Percentiles rank a stretch among this genome's conserved stretches.
Conservation (phyloP, 1,284 basidiomycete species). For the Rhodofomes roseus region DNA sequence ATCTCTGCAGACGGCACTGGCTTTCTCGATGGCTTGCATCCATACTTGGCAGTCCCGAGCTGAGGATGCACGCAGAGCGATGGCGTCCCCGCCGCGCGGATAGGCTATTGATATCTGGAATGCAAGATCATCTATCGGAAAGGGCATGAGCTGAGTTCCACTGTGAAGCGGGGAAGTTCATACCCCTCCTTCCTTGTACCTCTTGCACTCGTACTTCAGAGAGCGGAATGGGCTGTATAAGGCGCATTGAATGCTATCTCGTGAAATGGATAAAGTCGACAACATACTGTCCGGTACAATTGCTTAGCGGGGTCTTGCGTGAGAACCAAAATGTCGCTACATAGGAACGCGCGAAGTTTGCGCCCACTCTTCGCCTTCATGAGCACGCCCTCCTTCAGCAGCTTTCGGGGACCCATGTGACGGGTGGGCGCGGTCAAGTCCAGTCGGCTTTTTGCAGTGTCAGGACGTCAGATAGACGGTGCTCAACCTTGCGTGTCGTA, state of each 20-base stretch:
- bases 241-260: neutral
- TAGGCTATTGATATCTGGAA: constrained; percentile 67
- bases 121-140: constrained; percentile 51
- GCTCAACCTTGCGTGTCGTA: constrained; percentile 4
- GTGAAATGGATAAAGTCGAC: neutral
- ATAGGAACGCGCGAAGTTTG: constrained; percentile 74
- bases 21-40: constrained; percentile 48
- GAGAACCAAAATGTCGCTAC: constrained; percentile 78
- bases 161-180: constrained; percentile 6
- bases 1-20: constrained; percentile 16
- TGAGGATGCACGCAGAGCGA: constrained; percentile 59
- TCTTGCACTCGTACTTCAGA: constrained; percentile 60
- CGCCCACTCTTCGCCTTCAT: constrained; percentile 83
- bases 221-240: constrained; percentile 60
- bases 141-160: neutral
- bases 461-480: neutral
- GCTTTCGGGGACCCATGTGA: constrained; percentile 68
- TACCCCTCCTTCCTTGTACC: constrained; percentile 45
- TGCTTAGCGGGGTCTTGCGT: constrained; percentile 65
- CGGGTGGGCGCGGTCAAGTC: constrained; percentile 90
- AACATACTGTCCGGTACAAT: constrained; percentile 80
- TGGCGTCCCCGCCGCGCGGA: constrained; percentile 71
- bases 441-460: constrained; percentile 50
- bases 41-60: constrained; percentile 65
- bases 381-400: constrained; percentile 79